Conservation (phyloP, 352 stramenopile genomes). For the Phytophthora kernoviae region DNA sequence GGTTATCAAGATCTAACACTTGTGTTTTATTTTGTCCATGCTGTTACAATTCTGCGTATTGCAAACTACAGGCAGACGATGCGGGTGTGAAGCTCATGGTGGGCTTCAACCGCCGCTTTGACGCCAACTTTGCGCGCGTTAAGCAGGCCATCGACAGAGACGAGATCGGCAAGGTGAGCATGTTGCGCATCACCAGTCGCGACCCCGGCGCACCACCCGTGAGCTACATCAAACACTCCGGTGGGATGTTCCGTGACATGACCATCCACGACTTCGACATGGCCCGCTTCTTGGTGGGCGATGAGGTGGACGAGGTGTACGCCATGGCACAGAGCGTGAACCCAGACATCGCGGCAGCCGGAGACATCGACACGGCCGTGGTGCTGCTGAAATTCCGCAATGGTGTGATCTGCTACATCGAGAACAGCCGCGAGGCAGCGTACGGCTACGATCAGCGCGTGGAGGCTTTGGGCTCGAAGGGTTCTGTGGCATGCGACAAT, state of each 20-base stretch:
- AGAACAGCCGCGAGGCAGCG: slow-evolving; percentile 93
- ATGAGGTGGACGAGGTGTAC: slow-evolving; percentile 76
- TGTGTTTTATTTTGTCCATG: neutral
- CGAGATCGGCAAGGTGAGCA: slow-evolving; percentile 91
- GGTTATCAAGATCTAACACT: no score
- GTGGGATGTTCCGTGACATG: slow-evolving; percentile 96
- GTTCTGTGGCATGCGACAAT: slow-evolving; percentile 92
- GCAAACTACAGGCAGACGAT: slow-evolving; percentile 18
- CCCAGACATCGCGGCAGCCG: slow-evolving; percentile 67
- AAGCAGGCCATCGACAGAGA: slow-evolving; percentile 79
- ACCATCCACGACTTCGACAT: slow-evolving; percentile 97
- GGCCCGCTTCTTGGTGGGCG: slow-evolving; percentile 91
- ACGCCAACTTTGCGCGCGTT: slow-evolving; percentile 94
- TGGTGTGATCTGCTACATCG: slow-evolving; percentile 92
- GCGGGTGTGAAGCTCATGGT: slow-evolving; percentile 95
- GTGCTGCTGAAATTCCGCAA: slow-evolving; percentile 92
- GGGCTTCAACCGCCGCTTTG: slow-evolving; percentile 93
- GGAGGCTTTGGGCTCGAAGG: slow-evolving; percentile 92
- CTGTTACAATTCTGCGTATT: neutral
- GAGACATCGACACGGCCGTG: slow-evolving; percentile 91
- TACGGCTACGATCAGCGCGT: slow-evolving; percentile 96
- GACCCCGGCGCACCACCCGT: slow-evolving; percentile 52
- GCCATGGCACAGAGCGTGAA: slow-evolving; percentile 64
- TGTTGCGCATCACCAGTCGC: slow-evolving; percentile 77
- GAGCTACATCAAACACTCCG: slow-evolving; percentile 65